Percentiles rank a stretch among this genome's conserved stretches.
These are phyloP conservation scores for Acacia melanoxylon DNA, from an alignment of 306 rosid species.

Conservation along the genomic window DNA sequence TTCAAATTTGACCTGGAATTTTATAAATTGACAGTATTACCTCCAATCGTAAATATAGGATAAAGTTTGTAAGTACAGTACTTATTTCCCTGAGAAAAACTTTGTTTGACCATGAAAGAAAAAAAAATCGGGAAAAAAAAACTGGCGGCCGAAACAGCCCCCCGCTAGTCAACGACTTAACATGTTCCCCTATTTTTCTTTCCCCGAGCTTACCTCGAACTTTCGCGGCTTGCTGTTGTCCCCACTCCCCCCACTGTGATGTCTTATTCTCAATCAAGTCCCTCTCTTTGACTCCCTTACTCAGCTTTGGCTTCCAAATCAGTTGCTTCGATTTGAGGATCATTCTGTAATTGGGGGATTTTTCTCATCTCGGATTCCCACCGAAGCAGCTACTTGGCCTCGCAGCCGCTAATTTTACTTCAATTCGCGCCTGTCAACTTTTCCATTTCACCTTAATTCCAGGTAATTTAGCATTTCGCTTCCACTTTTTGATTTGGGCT, in stretches of 20 bases:
- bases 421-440: slow-evolving; percentile 17
- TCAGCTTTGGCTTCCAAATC: not conserved
- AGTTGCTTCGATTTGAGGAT: slow-evolving; percentile 7
- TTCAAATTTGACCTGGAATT: too few relatives aligned
- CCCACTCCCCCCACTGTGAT: not conserved
- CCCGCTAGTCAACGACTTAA: not conserved
- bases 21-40: too few relatives aligned
- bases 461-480: slow-evolving; percentile 32
- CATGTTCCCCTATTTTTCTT: not conserved
- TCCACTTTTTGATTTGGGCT: slow-evolving; percentile 21
- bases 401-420: slow-evolving; percentile 18
- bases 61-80: too few relatives aligned
- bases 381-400: slow-evolving; percentile 4
- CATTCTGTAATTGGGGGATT: slow-evolving; percentile 9
- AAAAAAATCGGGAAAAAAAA: not conserved
- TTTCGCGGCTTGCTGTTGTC: not conserved
- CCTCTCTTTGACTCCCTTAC: not conserved
- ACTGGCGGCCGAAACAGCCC: not conserved
- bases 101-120: not conserved
- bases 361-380: slow-evolving; percentile 11
- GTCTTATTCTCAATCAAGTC: not conserved
- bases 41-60: too few relatives aligned
- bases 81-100: too few relatives aligned
- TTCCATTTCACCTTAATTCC: slow-evolving; percentile 30
- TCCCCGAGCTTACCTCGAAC: not conserved